phyloP scores from a whole-genome alignment of 306 rosid genomes.

The Calophaca sinica region DNA sequence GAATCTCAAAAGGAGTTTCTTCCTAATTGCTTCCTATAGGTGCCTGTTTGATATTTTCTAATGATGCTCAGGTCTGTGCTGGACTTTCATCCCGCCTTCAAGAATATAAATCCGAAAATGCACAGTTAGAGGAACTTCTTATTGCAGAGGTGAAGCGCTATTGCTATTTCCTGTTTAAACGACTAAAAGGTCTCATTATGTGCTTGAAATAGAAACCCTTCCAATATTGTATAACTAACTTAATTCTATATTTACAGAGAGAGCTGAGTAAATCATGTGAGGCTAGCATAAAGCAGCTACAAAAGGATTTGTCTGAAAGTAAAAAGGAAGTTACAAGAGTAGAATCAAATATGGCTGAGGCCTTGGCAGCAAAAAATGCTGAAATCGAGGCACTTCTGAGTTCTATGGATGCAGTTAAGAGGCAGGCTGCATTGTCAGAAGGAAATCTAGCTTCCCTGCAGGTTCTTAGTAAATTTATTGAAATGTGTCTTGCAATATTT shows the following conservation, averaged over 20 bases:
- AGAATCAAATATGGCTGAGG: conserved; percentile 89
- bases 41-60: conserved; percentile 47
- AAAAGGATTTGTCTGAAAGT: conserved; percentile 75
- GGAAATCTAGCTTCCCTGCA: conserved; percentile 93
- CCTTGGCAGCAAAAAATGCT: conserved; percentile 90
- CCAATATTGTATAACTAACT: conserved; percentile 16
- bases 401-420: conserved; percentile 86
- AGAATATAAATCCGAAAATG: conserved; percentile 96
- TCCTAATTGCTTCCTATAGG: conserved; percentile 39
- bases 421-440: conserved; percentile 87
- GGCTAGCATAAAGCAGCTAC: conserved; percentile 82
- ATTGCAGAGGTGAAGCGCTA: conserved; percentile 74
- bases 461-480: conserved; percentile 59
- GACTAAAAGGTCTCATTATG: conserved; percentile 32
- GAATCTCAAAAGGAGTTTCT: conserved; percentile 31
- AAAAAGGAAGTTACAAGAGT: conserved; percentile 82
- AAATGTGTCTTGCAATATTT: conserved; percentile 23
- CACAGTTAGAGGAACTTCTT: conserved; percentile 98
- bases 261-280: conserved; percentile 93
- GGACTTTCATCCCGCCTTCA: conserved; percentile 97
- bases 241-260: conserved; percentile 66
- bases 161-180: conserved; percentile 40
- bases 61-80: conserved; percentile 84
- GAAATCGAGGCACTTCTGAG: conserved; percentile 87
- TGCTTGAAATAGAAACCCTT: conserved; percentile 38